A percentile compares a stretch with the other conserved stretches of the same genome.
Conservation (phyloP, 306 rosid species). For the Lathyrus oleraceus region DNA sequence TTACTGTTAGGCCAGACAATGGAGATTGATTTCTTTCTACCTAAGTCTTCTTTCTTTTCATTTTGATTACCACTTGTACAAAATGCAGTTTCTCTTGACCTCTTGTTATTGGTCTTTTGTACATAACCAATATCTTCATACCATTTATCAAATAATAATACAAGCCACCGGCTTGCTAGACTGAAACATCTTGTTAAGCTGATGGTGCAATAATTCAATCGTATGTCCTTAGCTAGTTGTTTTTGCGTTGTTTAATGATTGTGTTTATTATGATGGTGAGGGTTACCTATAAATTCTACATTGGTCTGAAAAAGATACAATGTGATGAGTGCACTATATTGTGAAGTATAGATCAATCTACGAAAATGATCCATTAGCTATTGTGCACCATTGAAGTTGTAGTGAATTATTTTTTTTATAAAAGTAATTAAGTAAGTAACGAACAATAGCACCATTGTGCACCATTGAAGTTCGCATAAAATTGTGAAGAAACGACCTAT, state of each 20-base stretch:
- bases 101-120: conserved; percentile 52
- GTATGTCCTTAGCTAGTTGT: background rate
- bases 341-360: background rate
- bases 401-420: too few relatives aligned
- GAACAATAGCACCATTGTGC: too few relatives aligned
- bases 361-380: background rate
- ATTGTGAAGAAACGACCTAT: too few relatives aligned
- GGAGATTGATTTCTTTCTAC: conserved; percentile 34
- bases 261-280: background rate
- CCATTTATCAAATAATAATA: conserved; percentile 53
- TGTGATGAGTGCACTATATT: background rate
- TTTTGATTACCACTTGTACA: conserved; percentile 43
- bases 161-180: conserved; percentile 44
- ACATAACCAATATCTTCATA: conserved; percentile 54
- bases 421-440: too few relatives aligned
- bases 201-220: conserved; percentile 39
- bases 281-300: background rate
- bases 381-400: too few relatives aligned
- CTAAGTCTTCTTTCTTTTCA: conserved; percentile 2
- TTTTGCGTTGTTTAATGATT: background rate
- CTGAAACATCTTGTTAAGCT: conserved; percentile 43
- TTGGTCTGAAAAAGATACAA: too few relatives aligned
- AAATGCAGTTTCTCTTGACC: conserved; percentile 37
- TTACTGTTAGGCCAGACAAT: conserved; percentile 28
- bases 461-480: too few relatives aligned